Percentiles rank a stretch among this genome's conserved stretches.
Evolutionary conservation across 2,329 filamentous ascomycete species (phyloP).

Genomic region (Diaporthe aspalathi): DNA sequence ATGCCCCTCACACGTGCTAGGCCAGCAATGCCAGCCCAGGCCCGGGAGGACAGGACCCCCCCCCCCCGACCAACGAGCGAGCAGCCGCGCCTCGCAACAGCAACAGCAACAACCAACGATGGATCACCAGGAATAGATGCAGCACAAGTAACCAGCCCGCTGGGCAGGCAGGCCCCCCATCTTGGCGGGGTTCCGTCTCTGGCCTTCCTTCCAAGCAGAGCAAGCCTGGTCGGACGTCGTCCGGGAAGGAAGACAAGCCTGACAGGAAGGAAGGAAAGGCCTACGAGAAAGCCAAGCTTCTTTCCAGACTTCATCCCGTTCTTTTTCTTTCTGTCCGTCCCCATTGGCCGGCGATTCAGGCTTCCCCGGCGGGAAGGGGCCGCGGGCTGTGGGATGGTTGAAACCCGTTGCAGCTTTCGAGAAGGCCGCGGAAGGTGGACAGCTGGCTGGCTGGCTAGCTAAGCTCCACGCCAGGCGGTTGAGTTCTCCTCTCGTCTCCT

Average conservation of each 20-base stretch:
- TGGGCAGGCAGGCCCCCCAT: neutral
- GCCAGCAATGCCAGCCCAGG: neutral
- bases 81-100: constrained; percentile 6
- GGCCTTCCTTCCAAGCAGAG: neutral
- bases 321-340: neutral
- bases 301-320: neutral
- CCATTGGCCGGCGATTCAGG: constrained; percentile 7
- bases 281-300: too few relatives aligned
- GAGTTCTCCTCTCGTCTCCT: neutral
- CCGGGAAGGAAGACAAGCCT: too few relatives aligned
- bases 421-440: constrained; percentile 1
- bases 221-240: too few relatives aligned
- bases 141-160: neutral
- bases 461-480: neutral
- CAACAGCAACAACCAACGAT: neutral
- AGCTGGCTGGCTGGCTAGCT: neutral
- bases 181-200: constrained; percentile 8
- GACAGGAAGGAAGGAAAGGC: too few relatives aligned
- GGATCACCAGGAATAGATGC: constrained; percentile 2
- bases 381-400: too few relatives aligned
- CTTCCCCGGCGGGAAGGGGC: neutral
- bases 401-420: constrained; percentile 1
- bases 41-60: neutral
- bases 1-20: neutral
- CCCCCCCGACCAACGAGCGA: neutral